These are phyloP conservation scores for Thalassiosira hispida DNA, from an alignment of 352 stramenopile genomes.

Conservation along the genomic window DNA sequence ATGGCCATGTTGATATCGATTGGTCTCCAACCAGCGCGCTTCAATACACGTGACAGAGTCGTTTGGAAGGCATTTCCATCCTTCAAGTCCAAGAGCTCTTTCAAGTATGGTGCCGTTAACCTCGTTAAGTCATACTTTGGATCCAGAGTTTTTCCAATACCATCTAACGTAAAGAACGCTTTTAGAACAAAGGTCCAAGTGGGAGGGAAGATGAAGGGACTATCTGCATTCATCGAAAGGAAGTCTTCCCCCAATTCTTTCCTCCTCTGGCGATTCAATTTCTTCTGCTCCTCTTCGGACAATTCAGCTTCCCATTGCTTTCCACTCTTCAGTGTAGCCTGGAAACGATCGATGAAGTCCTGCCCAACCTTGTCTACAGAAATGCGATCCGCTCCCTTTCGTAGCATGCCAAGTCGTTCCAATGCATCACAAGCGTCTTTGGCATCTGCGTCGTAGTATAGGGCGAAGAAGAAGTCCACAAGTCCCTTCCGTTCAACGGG, in stretches of 20 bases:
- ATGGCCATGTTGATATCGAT: slow-evolving; percentile 86
- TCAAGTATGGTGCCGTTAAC: slow-evolving; percentile 87
- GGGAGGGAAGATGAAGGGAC: slow-evolving; percentile 89
- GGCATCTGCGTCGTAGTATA: slow-evolving; percentile 88
- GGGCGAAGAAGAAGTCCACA: slow-evolving; percentile 89
- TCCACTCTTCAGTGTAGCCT: slow-evolving; percentile 76
- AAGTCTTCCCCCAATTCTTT: slow-evolving; percentile 87
- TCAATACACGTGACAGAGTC: slow-evolving; percentile 74
- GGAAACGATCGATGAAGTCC: slow-evolving; percentile 86
- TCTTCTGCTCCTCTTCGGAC: slow-evolving; percentile 79
- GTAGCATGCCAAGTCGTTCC: slow-evolving; percentile 87
- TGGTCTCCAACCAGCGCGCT: slow-evolving; percentile 80
- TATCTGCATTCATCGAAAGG: slow-evolving; percentile 86
- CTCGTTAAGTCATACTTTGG: slow-evolving; percentile 88
- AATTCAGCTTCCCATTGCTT: slow-evolving; percentile 87
- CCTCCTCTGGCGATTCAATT: slow-evolving; percentile 69
- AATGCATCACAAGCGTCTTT: slow-evolving; percentile 87
- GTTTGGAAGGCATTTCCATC: slow-evolving; percentile 86
- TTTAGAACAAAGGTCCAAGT: slow-evolving; percentile 91
- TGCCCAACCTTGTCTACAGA: slow-evolving; percentile 87
- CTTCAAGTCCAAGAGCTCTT: slow-evolving; percentile 89
- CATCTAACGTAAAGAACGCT: slow-evolving; percentile 89
- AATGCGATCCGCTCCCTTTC: slow-evolving; percentile 85
- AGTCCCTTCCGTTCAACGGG: slow-evolving; percentile 81
- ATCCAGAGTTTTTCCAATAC: slow-evolving; percentile 90